These are phyloP conservation scores for Pleurotus sapidus DNA, from an alignment of 768 basidiomycete genomes.

Conservation along the genomic window DNA sequence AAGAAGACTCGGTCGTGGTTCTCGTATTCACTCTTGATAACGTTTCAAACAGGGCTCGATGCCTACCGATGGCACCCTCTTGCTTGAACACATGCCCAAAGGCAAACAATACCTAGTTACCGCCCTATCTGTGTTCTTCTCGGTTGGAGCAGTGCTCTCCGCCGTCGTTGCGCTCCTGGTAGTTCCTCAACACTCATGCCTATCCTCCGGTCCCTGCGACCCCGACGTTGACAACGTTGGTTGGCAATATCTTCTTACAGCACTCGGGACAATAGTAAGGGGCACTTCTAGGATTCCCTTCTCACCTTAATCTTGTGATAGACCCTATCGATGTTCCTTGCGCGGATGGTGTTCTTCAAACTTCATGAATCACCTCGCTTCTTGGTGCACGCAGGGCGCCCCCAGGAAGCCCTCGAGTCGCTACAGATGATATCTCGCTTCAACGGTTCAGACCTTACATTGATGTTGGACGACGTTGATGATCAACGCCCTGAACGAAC, in stretches of 20 bases:
- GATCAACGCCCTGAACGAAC: constrained; percentile 31
- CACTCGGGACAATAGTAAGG: constrained; percentile 81
- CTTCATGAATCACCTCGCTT: constrained; percentile 94
- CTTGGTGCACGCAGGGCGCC: constrained; percentile 85
- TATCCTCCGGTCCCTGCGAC: constrained; percentile 51
- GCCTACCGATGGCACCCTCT: constrained; percentile 94
- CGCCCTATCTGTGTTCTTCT: constrained; percentile 93
- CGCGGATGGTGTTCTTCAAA: constrained; percentile 86
- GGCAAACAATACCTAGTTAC: constrained; percentile 92
- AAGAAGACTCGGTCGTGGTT: neutral
- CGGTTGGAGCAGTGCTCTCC: constrained; percentile 83
- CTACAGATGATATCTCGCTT: constrained; percentile 83
- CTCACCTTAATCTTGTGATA: constrained; percentile 27
- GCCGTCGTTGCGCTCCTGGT: constrained; percentile 78
- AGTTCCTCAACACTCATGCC: constrained; percentile 74
- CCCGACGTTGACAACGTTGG: constrained; percentile 72
- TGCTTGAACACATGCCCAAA: constrained; percentile 90
- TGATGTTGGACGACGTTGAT: constrained; percentile 71
- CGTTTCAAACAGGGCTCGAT: constrained; percentile 68
- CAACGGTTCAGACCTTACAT: constrained; percentile 71
- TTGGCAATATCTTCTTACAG: constrained; percentile 83
- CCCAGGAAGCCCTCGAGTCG: constrained; percentile 78
- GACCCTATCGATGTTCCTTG: constrained; percentile 86
- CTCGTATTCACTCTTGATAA: too few species aligned
- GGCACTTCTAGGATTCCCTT: neutral